Conservation (phyloP, 257 asterid species). For the Fraxinus quadrangulata region DNA sequence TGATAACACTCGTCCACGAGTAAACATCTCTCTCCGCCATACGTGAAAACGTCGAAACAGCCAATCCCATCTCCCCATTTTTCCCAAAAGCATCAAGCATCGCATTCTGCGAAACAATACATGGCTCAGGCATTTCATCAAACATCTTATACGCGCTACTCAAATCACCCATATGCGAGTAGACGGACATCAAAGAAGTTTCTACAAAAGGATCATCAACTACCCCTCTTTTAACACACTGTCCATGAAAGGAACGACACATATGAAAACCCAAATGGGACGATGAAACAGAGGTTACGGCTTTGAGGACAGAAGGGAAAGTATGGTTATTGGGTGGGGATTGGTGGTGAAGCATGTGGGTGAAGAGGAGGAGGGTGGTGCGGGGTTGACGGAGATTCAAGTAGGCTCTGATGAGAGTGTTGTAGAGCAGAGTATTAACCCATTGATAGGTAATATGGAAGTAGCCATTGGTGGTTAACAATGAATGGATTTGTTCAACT, state of each 20-base stretch:
- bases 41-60: slow-evolving; percentile 44
- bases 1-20: slow-evolving; percentile 86
- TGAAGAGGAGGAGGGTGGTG: slow-evolving; percentile 52
- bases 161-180: slow-evolving; percentile 46
- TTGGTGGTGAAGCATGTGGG: slow-evolving; percentile 62
- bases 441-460: slow-evolving; percentile 55
- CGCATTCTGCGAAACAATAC: slow-evolving; percentile 61
- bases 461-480: slow-evolving; percentile 54
- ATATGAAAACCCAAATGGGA: slow-evolving; percentile 26
- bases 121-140: slow-evolving; percentile 62
- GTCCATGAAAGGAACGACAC: slow-evolving; percentile 58
- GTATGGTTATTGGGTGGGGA: slow-evolving; percentile 82
- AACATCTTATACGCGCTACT: slow-evolving; percentile 59
- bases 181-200: slow-evolving; percentile 63
- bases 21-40: slow-evolving; percentile 67
- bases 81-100: slow-evolving; percentile 76
- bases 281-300: slow-evolving; percentile 42
- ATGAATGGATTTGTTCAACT: slow-evolving; percentile 64
- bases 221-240: slow-evolving; percentile 65
- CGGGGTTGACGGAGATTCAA: slow-evolving; percentile 48
- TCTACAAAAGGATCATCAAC: slow-evolving; percentile 63
- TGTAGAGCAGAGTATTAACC: slow-evolving; percentile 80
- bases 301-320: slow-evolving; percentile 72
- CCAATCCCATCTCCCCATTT: slow-evolving; percentile 62
- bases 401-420: slow-evolving; percentile 69